These are phyloP conservation scores for Nannochloropsis oceanica DNA, from an alignment of 108 stramenopile species.

Conservation along the genomic window DNA sequence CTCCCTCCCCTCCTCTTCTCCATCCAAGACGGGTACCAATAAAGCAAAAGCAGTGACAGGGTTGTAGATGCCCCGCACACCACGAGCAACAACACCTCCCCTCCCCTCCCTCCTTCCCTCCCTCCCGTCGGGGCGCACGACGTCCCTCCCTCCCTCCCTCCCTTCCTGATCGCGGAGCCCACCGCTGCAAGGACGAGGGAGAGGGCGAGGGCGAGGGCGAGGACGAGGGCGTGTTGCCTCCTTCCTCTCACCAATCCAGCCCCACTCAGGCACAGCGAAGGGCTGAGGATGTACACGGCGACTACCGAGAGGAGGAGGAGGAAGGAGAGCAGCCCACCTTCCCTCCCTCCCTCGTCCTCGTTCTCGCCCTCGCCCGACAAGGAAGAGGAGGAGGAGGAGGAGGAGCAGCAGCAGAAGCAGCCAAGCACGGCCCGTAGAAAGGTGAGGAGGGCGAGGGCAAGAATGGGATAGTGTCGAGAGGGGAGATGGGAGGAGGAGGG, in stretches of 20 bases:
- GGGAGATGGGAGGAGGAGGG: not conserved
- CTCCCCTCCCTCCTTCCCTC: not conserved
- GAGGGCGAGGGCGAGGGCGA: not conserved
- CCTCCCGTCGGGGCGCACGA: not conserved
- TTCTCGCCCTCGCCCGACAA: too few relatives aligned
- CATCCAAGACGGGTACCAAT: not conserved
- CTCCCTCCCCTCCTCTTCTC: not conserved
- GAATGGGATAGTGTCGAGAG: not conserved
- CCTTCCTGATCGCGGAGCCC: too few relatives aligned
- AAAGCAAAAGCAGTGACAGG: not conserved
- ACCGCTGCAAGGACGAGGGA: not conserved
- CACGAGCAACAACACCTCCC: not conserved
- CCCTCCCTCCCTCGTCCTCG: too few relatives aligned
- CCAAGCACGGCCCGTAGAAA: not conserved
- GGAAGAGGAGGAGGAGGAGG: not conserved
- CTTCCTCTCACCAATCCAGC: not conserved
- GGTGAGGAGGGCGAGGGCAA: not conserved
- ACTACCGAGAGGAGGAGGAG: not conserved
- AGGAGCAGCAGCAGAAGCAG: not conserved
- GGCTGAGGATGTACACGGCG: not conserved
- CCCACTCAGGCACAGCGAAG: not conserved
- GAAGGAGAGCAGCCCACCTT: not conserved
- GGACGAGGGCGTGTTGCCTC: not conserved
- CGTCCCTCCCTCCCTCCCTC: not conserved
- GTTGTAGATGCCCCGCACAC: too few relatives aligned